Base-by-base conservation (phyloP, 1,139 yeast genomes). In the Geotrichum carabidarum region DNA sequence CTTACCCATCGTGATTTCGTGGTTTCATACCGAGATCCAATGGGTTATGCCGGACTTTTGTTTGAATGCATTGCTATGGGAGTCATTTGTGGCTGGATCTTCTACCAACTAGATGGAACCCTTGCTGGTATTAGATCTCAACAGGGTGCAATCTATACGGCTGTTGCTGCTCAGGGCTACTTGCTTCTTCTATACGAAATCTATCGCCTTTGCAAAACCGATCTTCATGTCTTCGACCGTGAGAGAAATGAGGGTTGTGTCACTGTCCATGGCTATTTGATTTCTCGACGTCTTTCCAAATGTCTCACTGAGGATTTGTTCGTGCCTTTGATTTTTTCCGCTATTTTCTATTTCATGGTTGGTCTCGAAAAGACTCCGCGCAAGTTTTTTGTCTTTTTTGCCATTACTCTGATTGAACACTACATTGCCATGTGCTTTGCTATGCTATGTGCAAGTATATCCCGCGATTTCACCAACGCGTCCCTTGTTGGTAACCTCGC, bases 201-300 rank as follows among this genome's bases (percentile, higher is more conserved):
- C 3, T 87, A 85, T 65, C 73, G 96, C 47, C 71, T 88, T 7
- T 86, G 91, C 74, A 73, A 76, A 6, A 73, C 76, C 8, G 96
- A 88, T 67, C 81, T 91, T 40, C 73, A 78, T 44, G 77, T 82
- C 18, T 88, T 83, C 67, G 86, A 83, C 66, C 73, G 93, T 58
- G 96, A 89, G 67, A 76, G 86, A 57, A 78, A 80, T 51, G 95
- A 89, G 59, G 79, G 83, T n/a, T 78, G 81, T 56, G 80, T 83
- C n/a, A 74, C 83, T 14, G 78, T 84, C 1, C 68, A 81, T 1
- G 91, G 94, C 0, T 88, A 84, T 66, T 67, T 88, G 1, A 56
- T 84, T 1, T 80, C 93, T 0, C 73, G 95, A 62, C 74, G 91
- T 60, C 62, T 87, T 8, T 82, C 88, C 1, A 83, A 86, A 60